phyloP scores from a whole-genome alignment of 2,329 filamentous ascomycete genomes.

The Talaromyces amestolkiae region DNA sequence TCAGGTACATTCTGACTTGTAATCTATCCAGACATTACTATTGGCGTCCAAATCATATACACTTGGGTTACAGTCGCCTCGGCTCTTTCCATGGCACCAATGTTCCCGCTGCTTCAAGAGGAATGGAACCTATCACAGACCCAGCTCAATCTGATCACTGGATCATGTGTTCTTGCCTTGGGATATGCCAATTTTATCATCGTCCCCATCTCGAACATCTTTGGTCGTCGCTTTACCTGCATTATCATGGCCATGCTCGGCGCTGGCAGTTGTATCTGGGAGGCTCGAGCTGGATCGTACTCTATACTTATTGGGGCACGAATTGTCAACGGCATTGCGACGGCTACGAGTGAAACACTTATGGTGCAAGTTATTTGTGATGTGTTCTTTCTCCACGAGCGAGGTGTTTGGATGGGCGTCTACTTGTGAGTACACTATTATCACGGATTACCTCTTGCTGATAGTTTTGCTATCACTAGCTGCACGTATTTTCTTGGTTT shows the following conservation, averaged over 20 bases:
- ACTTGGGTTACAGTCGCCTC: constrained; percentile 45
- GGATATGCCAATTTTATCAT: background rate
- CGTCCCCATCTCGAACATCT: background rate
- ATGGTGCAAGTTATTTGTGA: background rate
- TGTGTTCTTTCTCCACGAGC: background rate
- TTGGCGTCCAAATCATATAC: constrained; percentile 21
- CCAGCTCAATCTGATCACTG: constrained; percentile 24
- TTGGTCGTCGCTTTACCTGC: background rate
- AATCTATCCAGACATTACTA: constrained; percentile 5
- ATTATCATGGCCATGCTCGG: background rate
- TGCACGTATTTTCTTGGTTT: background rate
- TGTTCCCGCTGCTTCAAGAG: constrained; percentile 43
- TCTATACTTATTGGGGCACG: background rate
- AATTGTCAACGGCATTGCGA: background rate
- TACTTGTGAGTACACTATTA: background rate
- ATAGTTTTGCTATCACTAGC: background rate
- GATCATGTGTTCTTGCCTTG: background rate
- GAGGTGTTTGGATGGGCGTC: background rate
- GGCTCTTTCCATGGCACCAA: constrained; percentile 44
- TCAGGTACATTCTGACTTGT: background rate
- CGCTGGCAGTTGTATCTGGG: background rate
- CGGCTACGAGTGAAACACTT: background rate
- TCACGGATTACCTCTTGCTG: background rate
- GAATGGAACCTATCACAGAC: constrained; percentile 43
- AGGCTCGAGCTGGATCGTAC: background rate